These are phyloP conservation scores for Brachypodium distachyon DNA, from an alignment of 202 grass and related monocot genomes.

Conservation along the genomic window DNA sequence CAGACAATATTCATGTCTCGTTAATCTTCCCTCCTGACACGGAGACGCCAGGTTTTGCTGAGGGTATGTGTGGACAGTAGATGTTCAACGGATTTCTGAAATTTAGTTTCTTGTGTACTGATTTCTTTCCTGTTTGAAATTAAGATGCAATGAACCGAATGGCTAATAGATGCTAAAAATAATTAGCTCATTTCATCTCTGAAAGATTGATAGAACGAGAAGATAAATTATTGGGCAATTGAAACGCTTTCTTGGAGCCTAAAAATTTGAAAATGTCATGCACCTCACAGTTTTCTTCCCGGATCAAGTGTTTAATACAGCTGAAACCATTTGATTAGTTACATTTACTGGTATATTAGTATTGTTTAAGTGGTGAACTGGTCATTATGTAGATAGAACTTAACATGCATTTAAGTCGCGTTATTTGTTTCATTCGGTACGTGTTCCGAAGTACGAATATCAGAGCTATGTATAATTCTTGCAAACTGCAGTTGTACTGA, in stretches of 20 bases:
- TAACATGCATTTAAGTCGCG: not conserved
- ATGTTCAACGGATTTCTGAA: not conserved
- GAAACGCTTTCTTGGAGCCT: not conserved
- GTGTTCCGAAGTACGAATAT: not conserved
- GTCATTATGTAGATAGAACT: not conserved
- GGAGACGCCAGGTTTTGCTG: conserved; percentile 65
- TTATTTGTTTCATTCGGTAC: not conserved
- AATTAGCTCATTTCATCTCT: not conserved
- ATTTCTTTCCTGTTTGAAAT: not conserved
- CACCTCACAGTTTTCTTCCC: not conserved
- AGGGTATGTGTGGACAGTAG: conserved; percentile 32
- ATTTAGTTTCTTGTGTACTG: not conserved
- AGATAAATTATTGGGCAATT: no score
- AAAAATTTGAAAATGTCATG: conserved; percentile 4
- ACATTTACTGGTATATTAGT: not conserved
- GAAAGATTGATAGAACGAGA: not conserved
- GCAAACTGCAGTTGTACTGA: not conserved
- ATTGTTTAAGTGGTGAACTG: not conserved
- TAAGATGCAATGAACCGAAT: not conserved
- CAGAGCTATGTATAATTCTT: no score
- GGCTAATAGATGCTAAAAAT: not conserved
- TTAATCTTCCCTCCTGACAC: conserved; percentile 90
- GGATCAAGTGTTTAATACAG: not conserved
- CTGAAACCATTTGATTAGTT: not conserved
- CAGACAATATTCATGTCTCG: conserved; percentile 65